These are phyloP conservation scores for Podospora didyma DNA, from an alignment of 495 filamentous ascomycete genomes.

Conservation along the genomic window DNA sequence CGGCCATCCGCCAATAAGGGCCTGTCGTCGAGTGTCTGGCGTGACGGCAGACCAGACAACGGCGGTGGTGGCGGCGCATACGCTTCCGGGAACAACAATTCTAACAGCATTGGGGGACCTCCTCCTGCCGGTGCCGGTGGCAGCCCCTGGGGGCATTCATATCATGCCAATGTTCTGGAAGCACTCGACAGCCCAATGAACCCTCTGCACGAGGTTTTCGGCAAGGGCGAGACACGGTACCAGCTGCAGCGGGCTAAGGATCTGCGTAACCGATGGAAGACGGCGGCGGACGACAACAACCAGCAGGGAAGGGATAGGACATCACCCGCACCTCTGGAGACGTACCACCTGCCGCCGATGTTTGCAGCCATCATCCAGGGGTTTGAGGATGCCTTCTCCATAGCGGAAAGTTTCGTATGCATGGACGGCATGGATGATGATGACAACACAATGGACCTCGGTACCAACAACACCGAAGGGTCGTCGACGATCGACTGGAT, in stretches of 20 bases:
- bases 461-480: constrained; percentile 26
- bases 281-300: constrained; percentile 48
- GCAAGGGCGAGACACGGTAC: constrained; percentile 38
- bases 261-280: constrained; percentile 64
- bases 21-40: not conserved
- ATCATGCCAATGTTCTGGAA: constrained; percentile 61
- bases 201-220: constrained; percentile 50
- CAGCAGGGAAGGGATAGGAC: constrained; percentile 29
- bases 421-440: not conserved
- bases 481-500: constrained; percentile 17
- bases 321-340: constrained; percentile 39
- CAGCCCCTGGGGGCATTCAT: constrained; percentile 40
- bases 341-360: constrained; percentile 55
- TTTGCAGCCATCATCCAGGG: constrained; percentile 39
- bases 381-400: constrained; percentile 32
- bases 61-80: not conserved
- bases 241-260: constrained; percentile 60
- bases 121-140: no score
- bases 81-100: not conserved
- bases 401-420: constrained; percentile 26
- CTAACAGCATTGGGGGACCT: not conserved
- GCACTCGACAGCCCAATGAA: constrained; percentile 46
- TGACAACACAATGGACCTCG: constrained; percentile 8
- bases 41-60: not conserved
- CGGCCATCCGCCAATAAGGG: not conserved